phyloP scores from a whole-genome alignment of 2,329 filamentous ascomycete genomes.

The Hysterium pulicare region DNA sequence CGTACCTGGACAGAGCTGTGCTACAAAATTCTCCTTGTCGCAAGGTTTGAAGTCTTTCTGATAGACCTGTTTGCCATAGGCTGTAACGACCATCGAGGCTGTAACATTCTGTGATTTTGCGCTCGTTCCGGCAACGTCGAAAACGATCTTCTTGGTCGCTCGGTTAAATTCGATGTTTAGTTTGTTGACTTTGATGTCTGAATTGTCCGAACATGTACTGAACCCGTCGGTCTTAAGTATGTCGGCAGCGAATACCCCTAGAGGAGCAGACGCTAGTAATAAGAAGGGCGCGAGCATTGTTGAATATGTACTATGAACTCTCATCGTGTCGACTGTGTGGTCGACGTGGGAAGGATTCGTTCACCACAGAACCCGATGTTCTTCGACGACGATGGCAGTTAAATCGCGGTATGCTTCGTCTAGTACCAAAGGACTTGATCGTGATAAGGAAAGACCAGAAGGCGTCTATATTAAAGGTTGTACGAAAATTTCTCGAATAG shows the following conservation, averaged over 20 bases:
- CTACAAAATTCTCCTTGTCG: slow-evolving; percentile 60
- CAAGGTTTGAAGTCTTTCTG: slow-evolving; percentile 81
- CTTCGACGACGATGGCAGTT: slow-evolving; percentile 2
- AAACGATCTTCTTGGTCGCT: slow-evolving; percentile 67
- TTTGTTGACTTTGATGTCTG: slow-evolving; percentile 66
- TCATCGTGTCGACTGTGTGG: slow-evolving; percentile 25
- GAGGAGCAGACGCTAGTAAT: slow-evolving; percentile 35
- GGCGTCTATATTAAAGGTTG: slow-evolving; percentile 30
- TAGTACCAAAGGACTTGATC: slow-evolving; percentile 3
- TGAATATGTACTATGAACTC: slow-evolving; percentile 32
- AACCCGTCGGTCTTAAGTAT: slow-evolving; percentile 80
- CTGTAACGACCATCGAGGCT: slow-evolving; percentile 70
- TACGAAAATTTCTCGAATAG: slow-evolving; percentile 22
- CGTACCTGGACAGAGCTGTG: slow-evolving; percentile 77
- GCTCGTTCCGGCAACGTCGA: slow-evolving; percentile 80
- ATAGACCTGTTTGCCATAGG: slow-evolving; percentile 82
- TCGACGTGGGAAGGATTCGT: slow-evolving; percentile 24
- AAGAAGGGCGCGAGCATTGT: slow-evolving; percentile 37
- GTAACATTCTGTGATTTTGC: slow-evolving; percentile 72
- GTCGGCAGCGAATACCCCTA: slow-evolving; percentile 60
- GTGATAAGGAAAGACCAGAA: slow-evolving; percentile 11
- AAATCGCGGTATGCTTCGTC: slow-evolving; percentile 2
- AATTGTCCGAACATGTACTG: slow-evolving; percentile 62
- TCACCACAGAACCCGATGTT: not conserved
- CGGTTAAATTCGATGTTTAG: slow-evolving; percentile 79